Conservation (phyloP, 2,329 filamentous ascomycete genomes). For the Aspergillus felis region DNA sequence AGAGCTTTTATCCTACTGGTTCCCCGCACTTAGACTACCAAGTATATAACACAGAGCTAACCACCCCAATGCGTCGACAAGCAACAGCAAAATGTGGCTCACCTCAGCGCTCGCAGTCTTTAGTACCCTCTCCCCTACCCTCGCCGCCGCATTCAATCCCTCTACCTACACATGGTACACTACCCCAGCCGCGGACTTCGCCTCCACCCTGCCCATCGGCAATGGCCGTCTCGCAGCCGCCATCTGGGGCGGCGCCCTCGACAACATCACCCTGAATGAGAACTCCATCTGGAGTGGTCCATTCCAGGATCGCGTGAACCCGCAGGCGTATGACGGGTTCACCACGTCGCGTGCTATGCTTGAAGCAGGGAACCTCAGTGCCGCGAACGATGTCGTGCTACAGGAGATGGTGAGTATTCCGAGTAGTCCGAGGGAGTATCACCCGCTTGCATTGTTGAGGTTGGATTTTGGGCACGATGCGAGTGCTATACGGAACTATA, state of each 20-base stretch:
- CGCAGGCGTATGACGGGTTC: constrained; percentile 1
- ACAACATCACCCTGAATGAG: constrained; percentile 19
- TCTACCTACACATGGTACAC: constrained; percentile 19
- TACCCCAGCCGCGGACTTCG: constrained; percentile 14
- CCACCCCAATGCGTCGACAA: neutral
- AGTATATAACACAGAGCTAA: neutral
- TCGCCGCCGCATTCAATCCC: neutral
- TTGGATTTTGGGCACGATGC: constrained; percentile 7
- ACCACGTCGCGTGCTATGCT: constrained; percentile 1
- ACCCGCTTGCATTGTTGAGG: constrained; percentile 6
- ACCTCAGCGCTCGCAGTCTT: neutral
- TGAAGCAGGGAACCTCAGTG: constrained; percentile 5
- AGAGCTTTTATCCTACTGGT: too few species aligned
- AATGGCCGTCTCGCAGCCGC: constrained; percentile 17
- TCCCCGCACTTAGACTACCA: neutral
- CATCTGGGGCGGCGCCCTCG: constrained; percentile 11
- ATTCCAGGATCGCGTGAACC: constrained; percentile 12
- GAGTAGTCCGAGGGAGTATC: constrained; percentile 8
- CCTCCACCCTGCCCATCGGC: constrained; percentile 14
- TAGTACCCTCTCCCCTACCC: neutral
- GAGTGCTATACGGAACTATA: constrained; percentile 1
- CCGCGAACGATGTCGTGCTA: constrained; percentile 1
- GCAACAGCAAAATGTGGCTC: neutral
- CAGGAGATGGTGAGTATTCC: constrained; percentile 6
- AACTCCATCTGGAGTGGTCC: constrained; percentile 19